A percentile compares a stretch with the other conserved stretches of the same genome.
Conservation (phyloP, 768 basidiomycete species). For the Cystofilobasidium macerans region DNA sequence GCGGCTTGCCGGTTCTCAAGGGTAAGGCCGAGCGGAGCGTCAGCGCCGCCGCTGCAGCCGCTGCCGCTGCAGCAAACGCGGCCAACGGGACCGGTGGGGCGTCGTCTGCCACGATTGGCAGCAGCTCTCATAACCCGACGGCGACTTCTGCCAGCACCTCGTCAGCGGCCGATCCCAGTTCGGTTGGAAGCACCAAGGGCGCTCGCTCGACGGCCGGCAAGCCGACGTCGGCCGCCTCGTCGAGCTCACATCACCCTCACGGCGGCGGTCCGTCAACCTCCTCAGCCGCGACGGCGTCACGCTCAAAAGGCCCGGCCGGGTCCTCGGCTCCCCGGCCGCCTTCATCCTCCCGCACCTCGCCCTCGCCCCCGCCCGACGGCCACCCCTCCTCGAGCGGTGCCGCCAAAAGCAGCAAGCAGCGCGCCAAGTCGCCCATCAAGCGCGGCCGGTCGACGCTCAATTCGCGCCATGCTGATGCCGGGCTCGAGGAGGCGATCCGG, state of each 20-base stretch:
- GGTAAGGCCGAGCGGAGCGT: constrained; percentile 3
- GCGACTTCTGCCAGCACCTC: not conserved
- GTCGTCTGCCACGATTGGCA: not conserved
- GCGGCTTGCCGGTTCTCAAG: not conserved
- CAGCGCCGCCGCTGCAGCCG: not conserved
- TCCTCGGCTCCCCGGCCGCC: constrained; percentile 26
- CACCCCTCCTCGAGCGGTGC: not conserved
- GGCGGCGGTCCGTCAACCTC: constrained; percentile 31
- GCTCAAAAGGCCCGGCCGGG: constrained; percentile 39
- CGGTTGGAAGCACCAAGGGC: no score
- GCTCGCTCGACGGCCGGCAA: no score
- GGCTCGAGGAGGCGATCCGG: constrained; percentile 63
- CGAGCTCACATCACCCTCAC: constrained; percentile 9
- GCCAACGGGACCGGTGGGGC: not conserved
- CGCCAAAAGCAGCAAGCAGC: no score
- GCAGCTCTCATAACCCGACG: not conserved
- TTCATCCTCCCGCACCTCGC: constrained; percentile 21
- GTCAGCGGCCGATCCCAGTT: no score
- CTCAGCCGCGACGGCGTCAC: constrained; percentile 57
- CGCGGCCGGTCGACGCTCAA: constrained; percentile 97
- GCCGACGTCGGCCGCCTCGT: not conserved
- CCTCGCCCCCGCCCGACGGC: constrained; percentile 19
- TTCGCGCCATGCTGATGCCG: constrained; percentile 62
- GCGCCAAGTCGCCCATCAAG: constrained; percentile 45
- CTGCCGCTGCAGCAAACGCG: not conserved